Conservation (phyloP, 371 early-diverging fungal genomes). For the Haplosporangium sp. region DNA sequence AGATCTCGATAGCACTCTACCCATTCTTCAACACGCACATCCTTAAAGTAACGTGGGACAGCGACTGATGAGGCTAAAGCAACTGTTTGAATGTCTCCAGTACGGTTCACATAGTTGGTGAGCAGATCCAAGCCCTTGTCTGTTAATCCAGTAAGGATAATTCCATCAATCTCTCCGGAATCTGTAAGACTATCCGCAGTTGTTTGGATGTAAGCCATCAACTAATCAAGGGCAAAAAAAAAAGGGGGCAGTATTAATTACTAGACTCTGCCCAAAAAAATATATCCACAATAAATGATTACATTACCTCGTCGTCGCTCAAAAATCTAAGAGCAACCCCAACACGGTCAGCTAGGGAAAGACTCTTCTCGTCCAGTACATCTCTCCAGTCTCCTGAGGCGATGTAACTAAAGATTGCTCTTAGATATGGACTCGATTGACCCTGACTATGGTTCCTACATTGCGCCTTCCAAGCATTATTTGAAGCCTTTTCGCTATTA, state of each 20-base stretch:
- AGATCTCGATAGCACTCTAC: slow-evolving; percentile 88
- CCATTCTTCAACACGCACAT: slow-evolving; percentile 81
- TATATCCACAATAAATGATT: neutral
- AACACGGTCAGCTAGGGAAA: slow-evolving; percentile 80
- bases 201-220: slow-evolving; percentile 65
- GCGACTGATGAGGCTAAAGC: slow-evolving; percentile 75
- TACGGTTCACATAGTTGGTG: slow-evolving; percentile 82
- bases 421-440: slow-evolving; percentile 78
- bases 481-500: slow-evolving; percentile 48
- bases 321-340: slow-evolving; percentile 83
- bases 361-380: slow-evolving; percentile 67
- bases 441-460: slow-evolving; percentile 71
- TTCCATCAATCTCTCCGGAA: slow-evolving; percentile 78
- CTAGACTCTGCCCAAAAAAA: neutral
- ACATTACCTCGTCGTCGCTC: slow-evolving; percentile 73
- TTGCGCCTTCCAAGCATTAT: slow-evolving; percentile 71
- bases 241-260: neutral
- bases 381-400: slow-evolving; percentile 79
- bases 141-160: slow-evolving; percentile 82
- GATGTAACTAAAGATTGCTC: slow-evolving; percentile 84
- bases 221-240: slow-evolving; percentile 43
- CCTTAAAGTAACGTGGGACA: slow-evolving; percentile 70
- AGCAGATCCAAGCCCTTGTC: slow-evolving; percentile 73
- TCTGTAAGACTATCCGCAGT: slow-evolving; percentile 62
- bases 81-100: slow-evolving; percentile 94